These are phyloP conservation scores for Acanthamoeba castellanii DNA, from an alignment of 208 protist species.

Conservation along the genomic window DNA sequence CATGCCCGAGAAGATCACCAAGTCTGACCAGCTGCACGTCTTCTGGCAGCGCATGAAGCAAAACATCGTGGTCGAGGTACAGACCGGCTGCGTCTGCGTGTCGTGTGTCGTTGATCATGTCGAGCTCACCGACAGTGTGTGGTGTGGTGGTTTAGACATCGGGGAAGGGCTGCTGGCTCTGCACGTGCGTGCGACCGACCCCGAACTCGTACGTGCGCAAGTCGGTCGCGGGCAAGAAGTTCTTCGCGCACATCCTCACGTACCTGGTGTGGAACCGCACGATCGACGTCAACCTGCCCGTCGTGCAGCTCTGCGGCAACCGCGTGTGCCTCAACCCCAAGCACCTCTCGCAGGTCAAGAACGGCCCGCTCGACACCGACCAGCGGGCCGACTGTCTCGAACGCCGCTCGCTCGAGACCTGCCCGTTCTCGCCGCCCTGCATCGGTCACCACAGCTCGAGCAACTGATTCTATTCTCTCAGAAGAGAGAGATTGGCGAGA, in stretches of 20 bases:
- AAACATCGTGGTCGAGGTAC: neutral
- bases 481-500: no score
- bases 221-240: conserved; percentile 8
- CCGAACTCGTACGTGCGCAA: conserved; percentile 9
- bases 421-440: neutral
- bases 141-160: neutral
- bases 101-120: neutral
- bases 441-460: neutral
- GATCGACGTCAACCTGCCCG: conserved; percentile 21
- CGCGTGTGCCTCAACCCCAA: conserved; percentile 17
- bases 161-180: conserved; percentile 19
- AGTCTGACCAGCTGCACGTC: neutral
- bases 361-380: neutral
- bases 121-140: neutral
- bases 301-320: conserved; percentile 16
- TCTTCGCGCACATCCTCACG: neutral
- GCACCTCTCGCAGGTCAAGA: neutral
- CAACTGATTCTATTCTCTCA: neutral
- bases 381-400: conserved; percentile 6
- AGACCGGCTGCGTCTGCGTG: neutral
- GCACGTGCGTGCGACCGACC: conserved; percentile 2
- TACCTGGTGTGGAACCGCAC: conserved; percentile 33
- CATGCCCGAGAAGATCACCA: neutral
- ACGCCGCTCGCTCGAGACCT: neutral
- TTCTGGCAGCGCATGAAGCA: conserved; percentile 29